A percentile compares a stretch with the other conserved stretches of the same genome.
These are phyloP conservation scores for Aspergillus awamori DNA, from an alignment of 2,329 filamentous ascomycete genomes.

Conservation along the genomic window DNA sequence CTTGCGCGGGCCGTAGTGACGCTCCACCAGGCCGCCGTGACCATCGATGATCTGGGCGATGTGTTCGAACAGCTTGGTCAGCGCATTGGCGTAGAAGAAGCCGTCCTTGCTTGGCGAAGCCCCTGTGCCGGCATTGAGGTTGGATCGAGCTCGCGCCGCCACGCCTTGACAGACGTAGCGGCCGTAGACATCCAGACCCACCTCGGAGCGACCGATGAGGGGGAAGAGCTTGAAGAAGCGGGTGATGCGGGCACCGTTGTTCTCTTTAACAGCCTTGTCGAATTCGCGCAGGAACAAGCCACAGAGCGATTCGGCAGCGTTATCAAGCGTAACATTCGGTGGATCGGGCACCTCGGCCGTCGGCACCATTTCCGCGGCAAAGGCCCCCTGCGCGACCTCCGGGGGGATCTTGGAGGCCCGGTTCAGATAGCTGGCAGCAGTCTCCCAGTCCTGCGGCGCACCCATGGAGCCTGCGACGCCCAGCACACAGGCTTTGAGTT, in stretches of 20 bases:
- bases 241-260: constrained; percentile 86
- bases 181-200: constrained; percentile 92
- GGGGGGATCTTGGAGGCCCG: constrained; percentile 80
- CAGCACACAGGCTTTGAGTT: constrained; percentile 94
- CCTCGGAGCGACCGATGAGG: constrained; percentile 83
- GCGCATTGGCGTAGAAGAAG: constrained; percentile 86
- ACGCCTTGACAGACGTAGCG: constrained; percentile 96
- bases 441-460: constrained; percentile 97
- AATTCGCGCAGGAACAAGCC: constrained; percentile 91
- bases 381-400: constrained; percentile 77
- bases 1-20: constrained; percentile 88
- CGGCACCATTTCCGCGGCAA: constrained; percentile 89
- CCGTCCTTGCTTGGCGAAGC: constrained; percentile 68
- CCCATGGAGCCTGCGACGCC: constrained; percentile 97
- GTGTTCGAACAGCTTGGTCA: constrained; percentile 94
- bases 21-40: constrained; percentile 86
- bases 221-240: constrained; percentile 98
- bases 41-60: constrained; percentile 95
- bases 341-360: constrained; percentile 94
- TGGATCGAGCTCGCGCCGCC: constrained; percentile 76
- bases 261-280: constrained; percentile 82
- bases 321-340: constrained; percentile 82
- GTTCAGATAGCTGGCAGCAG: constrained; percentile 84
- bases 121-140: constrained; percentile 70
- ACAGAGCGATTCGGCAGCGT: constrained; percentile 86